Conservation (phyloP, 768 basidiomycete genomes). For the Hemileccinum impolitum region DNA sequence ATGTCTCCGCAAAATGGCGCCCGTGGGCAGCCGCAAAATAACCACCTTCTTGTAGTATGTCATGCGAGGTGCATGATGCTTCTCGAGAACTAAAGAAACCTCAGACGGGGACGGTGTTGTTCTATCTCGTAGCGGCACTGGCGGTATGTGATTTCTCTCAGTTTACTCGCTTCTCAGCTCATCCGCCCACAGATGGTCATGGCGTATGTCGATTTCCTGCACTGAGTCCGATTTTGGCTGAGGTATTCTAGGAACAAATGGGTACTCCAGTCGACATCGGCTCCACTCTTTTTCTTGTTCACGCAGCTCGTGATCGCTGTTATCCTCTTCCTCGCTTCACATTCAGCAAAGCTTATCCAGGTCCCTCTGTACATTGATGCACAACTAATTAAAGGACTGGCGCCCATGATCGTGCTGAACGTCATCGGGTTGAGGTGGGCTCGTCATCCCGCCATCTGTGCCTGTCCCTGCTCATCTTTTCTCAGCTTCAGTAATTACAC, state of each 20-base stretch:
- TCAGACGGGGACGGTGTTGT: constrained; percentile 72
- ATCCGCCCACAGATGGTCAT: constrained; percentile 71
- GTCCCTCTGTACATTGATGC: constrained; percentile 62
- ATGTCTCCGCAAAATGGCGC: constrained; percentile 29
- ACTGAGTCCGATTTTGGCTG: constrained; percentile 15
- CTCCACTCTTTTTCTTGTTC: constrained; percentile 86
- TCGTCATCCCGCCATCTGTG: background rate
- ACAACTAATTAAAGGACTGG: constrained; percentile 66
- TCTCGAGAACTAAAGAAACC: constrained; percentile 4
- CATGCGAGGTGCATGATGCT: background rate
- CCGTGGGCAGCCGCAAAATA: constrained; percentile 31
- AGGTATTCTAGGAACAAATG: constrained; percentile 71
- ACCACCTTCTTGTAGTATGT: constrained; percentile 32
- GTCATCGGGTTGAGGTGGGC: constrained; percentile 77
- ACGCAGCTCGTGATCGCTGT: constrained; percentile 79
- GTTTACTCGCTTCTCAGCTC: background rate
- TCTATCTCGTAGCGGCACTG: constrained; percentile 87
- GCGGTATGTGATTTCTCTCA: constrained; percentile 51
- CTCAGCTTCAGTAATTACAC: constrained; percentile 86
- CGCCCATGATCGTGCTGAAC: constrained; percentile 73
- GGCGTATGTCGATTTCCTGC: constrained; percentile 52
- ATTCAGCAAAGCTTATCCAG: constrained; percentile 61
- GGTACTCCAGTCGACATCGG: constrained; percentile 73
- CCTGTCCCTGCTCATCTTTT: background rate
- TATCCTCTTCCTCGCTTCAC: constrained; percentile 63